Evolutionary conservation across 2,329 filamentous ascomycete genomes (phyloP).

Genomic region (Claviceps digitariae): DNA sequence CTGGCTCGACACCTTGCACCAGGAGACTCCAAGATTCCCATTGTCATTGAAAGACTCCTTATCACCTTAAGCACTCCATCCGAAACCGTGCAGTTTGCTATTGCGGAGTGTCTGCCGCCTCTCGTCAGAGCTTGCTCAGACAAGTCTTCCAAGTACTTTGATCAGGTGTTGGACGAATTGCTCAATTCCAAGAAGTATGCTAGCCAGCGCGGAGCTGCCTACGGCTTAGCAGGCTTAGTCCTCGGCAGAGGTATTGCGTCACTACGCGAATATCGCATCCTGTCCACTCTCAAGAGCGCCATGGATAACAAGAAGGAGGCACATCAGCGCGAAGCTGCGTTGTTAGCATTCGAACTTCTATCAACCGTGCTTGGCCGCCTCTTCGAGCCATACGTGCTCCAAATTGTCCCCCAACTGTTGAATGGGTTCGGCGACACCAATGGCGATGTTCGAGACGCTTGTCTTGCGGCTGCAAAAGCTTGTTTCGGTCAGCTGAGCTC

Average conservation of each 20-base stretch:
- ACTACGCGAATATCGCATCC: conserved; percentile 72
- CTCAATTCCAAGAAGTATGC: conserved; percentile 83
- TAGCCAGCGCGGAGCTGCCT: conserved; percentile 82
- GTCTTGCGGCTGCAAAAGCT: conserved; percentile 82
- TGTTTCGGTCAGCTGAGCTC: conserved; percentile 91
- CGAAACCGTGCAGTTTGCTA: conserved; percentile 91
- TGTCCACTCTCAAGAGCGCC: conserved; percentile 66
- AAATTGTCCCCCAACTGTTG: conserved; percentile 83
- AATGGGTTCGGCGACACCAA: conserved; percentile 80
- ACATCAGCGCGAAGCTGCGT: conserved; percentile 75
- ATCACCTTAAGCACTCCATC: conserved; percentile 86
- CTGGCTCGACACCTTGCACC: conserved; percentile 73
- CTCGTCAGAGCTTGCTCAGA: conserved; percentile 71
- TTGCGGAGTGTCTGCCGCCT: conserved; percentile 85
- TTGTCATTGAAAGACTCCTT: conserved; percentile 75
- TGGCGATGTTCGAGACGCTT: conserved; percentile 81
- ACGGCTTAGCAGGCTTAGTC: conserved; percentile 83
- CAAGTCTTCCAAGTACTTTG: conserved; percentile 66
- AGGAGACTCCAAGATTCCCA: conserved; percentile 77
- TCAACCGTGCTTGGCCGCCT: conserved; percentile 73
- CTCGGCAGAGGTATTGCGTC: conserved; percentile 74
- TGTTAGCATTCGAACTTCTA: conserved; percentile 82
- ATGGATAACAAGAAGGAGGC: conserved; percentile 92
- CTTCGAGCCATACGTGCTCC: conserved; percentile 94
- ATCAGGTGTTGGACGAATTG: conserved; percentile 69